A percentile compares a stretch with the other conserved stretches of the same genome.
phyloP scores from a whole-genome alignment of 345 rosid species.

The Eucalyptus polybractea region DNA sequence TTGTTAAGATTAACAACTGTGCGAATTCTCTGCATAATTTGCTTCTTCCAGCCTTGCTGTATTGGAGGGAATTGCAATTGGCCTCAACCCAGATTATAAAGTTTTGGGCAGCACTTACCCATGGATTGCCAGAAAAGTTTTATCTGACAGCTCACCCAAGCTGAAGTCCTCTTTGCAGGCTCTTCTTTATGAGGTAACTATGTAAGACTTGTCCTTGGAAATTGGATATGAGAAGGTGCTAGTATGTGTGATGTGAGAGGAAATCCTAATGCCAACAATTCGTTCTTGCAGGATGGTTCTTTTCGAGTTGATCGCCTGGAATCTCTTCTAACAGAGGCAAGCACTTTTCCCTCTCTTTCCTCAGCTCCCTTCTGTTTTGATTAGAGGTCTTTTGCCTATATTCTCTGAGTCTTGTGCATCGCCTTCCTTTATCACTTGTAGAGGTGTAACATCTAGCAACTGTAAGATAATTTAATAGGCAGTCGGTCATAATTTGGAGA shows the following conservation, averaged over 20 bases:
- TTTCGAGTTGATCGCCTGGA: constrained; percentile 93
- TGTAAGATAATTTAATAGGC: background rate
- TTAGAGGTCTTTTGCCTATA: background rate
- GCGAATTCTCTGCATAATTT: background rate
- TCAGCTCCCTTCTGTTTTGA: background rate
- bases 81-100: constrained; percentile 73
- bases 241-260: background rate
- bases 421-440: background rate
- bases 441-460: background rate
- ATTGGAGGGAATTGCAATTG: constrained; percentile 86
- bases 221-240: background rate
- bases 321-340: constrained; percentile 75
- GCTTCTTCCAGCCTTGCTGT: constrained; percentile 68
- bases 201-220: background rate
- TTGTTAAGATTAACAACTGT: background rate
- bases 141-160: constrained; percentile 82
- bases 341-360: background rate
- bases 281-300: constrained; percentile 54
- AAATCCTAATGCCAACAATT: background rate
- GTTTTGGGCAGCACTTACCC: constrained; percentile 95
- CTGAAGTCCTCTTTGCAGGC: constrained; percentile 58
- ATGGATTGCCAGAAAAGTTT: constrained; percentile 91
- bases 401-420: background rate
- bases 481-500: background rate
- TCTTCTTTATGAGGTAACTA: constrained; percentile 72